Conservation (phyloP, 768 basidiomycete species). For the Termitomyces sp. region DNA sequence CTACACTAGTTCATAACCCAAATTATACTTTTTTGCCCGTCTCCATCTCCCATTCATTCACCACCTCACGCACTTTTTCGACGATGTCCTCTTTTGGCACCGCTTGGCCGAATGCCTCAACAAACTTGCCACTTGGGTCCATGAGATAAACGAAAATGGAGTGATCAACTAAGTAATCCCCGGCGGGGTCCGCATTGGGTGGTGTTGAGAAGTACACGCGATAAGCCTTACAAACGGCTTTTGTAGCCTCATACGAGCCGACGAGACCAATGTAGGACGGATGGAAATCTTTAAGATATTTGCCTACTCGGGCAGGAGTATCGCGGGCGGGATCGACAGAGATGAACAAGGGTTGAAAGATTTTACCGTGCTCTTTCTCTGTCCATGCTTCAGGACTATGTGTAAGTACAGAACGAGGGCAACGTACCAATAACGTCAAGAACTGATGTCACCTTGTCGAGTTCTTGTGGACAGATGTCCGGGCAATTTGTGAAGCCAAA, state of each 20-base stretch:
- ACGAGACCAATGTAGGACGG: constrained; percentile 85
- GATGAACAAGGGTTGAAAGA: constrained; percentile 90
- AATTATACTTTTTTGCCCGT: constrained; percentile 34
- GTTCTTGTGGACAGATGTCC: constrained; percentile 96
- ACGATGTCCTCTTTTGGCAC: constrained; percentile 68
- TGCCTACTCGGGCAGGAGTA: constrained; percentile 53
- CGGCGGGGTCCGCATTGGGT: constrained; percentile 78
- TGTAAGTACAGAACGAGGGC: background rate
- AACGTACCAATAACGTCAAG: constrained; percentile 69
- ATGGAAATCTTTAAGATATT: constrained; percentile 85
- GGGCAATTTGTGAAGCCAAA: constrained; percentile 99
- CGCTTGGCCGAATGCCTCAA: constrained; percentile 94
- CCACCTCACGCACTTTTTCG: constrained; percentile 52
- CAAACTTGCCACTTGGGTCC: constrained; percentile 92
- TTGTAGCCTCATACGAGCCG: constrained; percentile 79
- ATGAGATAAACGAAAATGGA: constrained; percentile 98
- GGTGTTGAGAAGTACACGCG: constrained; percentile 99
- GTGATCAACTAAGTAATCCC: constrained; percentile 97
- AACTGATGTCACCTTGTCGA: constrained; percentile 89
- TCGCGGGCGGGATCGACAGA: constrained; percentile 97
- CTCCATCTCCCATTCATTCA: constrained; percentile 42
- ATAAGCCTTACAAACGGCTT: constrained; percentile 90
- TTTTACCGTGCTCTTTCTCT: constrained; percentile 69
- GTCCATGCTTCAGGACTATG: constrained; percentile 10
- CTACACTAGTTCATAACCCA: background rate